Base-by-base conservation (phyloP, 179 eudicot species). In the Gypsophila paniculata region DNA sequence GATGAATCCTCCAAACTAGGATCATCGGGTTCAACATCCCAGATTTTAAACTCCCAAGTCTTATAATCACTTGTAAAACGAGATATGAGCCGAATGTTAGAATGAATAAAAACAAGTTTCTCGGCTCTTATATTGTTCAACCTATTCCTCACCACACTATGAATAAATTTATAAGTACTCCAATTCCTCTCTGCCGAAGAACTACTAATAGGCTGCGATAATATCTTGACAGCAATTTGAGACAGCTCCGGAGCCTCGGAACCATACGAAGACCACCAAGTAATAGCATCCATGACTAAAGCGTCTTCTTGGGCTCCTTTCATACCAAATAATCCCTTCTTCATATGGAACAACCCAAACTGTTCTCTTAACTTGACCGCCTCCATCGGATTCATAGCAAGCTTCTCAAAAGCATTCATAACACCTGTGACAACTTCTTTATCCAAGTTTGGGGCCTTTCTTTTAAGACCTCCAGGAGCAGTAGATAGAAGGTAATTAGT, bases 361-460 rank as follows among this genome's bases (percentile, higher is more conserved):
- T 61, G 73, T 8, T 71, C 70, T 11, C 67, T 51, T 70, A 14
- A 19, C 34, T n/a, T 1, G 5, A 29, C 21, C 21, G 17, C 52
- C 59, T 10, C 65, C 32, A 74, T 53, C 26, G 39, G 77, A 4
- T 38, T 19, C 51, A 70, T 39, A 2, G 78, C 49, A 22, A 70
- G 9, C 64, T 70, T 55, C 1, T 71, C 17, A 61, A 79, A 38
- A 0, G 55, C 34, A 1, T 21, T 55, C 26, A 25, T 69, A 63
- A 8, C 0, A 9, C 61, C 46, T 2, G 19, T 4, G 0, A 72
- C 14, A 1, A 78, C 79, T 61, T 75, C 76, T 18, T 19, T 44
- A 54, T 82, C 85, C 0, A 58, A n/a, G 55, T 82, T 76, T 6
- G 80, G 77, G n/a, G 69, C 68, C 29, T 21, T 70, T 29, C 78